Conservation (phyloP, 371 early-diverging fungal species). For the Mucor sp. region DNA sequence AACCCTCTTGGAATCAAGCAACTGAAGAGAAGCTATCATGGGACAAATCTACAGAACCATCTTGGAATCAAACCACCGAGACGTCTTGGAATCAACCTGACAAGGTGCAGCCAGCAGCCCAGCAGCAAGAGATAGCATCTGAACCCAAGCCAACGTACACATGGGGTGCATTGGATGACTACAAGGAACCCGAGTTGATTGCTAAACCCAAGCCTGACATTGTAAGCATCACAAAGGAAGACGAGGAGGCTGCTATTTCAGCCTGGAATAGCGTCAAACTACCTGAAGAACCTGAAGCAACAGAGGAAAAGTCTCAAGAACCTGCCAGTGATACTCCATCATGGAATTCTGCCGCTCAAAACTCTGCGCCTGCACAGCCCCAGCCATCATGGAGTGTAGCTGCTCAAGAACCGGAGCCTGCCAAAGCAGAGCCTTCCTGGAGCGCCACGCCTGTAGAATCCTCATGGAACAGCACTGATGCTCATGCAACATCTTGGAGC, state of each 20-base stretch:
- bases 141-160: not conserved
- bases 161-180: constrained; percentile 4
- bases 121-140: not conserved
- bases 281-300: not conserved
- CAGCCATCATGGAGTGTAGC: not conserved
- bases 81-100: not conserved
- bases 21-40: no score
- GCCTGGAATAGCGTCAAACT: not conserved
- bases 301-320: not conserved
- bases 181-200: not conserved
- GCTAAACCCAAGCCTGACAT: not conserved
- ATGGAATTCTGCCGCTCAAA: not conserved
- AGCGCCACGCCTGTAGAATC: not conserved
- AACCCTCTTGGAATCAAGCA: no score
- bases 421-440: not conserved
- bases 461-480: not conserved
- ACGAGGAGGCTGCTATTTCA: not conserved
- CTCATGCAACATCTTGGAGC: not conserved
- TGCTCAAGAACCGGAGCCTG: not conserved
- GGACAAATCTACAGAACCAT: not conserved
- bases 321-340: no score
- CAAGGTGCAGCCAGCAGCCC: not conserved
- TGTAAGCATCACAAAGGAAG: not conserved
- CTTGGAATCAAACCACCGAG: not conserved
- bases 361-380: not conserved